phyloP scores from a whole-genome alignment of 2,329 filamentous ascomycete species.

The Ascochyta clinopodiicola region DNA sequence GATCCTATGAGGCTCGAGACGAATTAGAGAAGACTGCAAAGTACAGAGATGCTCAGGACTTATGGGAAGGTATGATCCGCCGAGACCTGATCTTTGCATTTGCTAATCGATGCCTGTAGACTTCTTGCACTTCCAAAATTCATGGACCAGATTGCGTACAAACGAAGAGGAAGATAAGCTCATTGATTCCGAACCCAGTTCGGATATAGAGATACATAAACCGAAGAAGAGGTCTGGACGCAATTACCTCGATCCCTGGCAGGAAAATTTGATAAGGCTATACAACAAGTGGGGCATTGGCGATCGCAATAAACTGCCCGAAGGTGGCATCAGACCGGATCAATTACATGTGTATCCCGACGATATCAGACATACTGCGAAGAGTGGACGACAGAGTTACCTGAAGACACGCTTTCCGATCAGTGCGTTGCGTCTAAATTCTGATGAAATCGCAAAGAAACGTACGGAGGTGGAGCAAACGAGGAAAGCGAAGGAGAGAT shows the following conservation, averaged over 20 bases:
- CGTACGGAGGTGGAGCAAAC: neutral
- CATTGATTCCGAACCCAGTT: too few relatives aligned
- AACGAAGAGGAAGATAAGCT: neutral
- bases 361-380: neutral
- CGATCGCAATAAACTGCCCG: neutral
- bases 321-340: neutral
- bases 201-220: too few relatives aligned
- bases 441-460: neutral
- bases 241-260: neutral
- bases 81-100: too few relatives aligned
- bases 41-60: too few relatives aligned
- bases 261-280: neutral
- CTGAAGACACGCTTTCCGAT: neutral
- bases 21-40: too few relatives aligned
- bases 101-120: neutral
- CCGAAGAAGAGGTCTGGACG: too few relatives aligned
- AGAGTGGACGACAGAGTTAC: neutral
- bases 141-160: neutral
- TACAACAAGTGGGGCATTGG: neutral
- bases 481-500: too few relatives aligned
- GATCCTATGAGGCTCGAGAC: too few relatives aligned
- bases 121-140: conserved; percentile 1
- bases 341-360: neutral
- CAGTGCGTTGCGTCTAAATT: neutral
- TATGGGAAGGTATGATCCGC: neutral